Percentiles rank a stretch among this genome's conserved stretches.
Evolutionary conservation across 1,284 basidiomycete species (phyloP).

Genomic region (Psilocybe mexicana): DNA sequence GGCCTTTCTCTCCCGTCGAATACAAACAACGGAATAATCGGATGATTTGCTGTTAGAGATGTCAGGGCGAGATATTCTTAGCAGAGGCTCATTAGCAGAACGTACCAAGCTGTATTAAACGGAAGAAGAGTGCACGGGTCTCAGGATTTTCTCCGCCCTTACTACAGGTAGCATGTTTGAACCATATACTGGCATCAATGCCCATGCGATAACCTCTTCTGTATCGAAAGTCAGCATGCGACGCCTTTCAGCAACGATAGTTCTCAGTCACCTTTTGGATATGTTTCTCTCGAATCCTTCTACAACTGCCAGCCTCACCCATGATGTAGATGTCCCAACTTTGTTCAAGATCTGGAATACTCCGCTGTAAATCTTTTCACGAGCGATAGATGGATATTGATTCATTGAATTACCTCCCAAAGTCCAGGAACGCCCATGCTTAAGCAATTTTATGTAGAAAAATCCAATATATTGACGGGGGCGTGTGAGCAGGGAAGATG

Average conservation of each 20-base stretch:
- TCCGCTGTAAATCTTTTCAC: background rate
- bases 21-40: constrained; percentile 65
- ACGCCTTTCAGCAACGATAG: background rate
- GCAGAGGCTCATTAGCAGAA: background rate
- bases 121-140: constrained; percentile 42
- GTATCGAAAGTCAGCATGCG: background rate
- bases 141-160: constrained; percentile 43
- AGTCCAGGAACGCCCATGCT: constrained; percentile 33
- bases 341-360: constrained; percentile 35
- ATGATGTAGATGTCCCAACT: constrained; percentile 37
- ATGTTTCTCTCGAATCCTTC: constrained; percentile 44
- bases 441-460: background rate
- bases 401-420: constrained; percentile 26
- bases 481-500: too few species aligned
- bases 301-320: constrained; percentile 38
- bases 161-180: constrained; percentile 36
- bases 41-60: constrained; percentile 32
- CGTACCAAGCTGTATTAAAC: constrained; percentile 39
- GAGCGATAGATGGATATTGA: background rate
- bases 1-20: constrained; percentile 71
- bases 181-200: constrained; percentile 52
- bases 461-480: background rate
- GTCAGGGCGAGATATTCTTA: background rate
- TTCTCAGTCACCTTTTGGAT: constrained; percentile 26
- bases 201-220: constrained; percentile 44